phyloP scores from a whole-genome alignment of 805 yeast species.

The Candida ulmi region DNA sequence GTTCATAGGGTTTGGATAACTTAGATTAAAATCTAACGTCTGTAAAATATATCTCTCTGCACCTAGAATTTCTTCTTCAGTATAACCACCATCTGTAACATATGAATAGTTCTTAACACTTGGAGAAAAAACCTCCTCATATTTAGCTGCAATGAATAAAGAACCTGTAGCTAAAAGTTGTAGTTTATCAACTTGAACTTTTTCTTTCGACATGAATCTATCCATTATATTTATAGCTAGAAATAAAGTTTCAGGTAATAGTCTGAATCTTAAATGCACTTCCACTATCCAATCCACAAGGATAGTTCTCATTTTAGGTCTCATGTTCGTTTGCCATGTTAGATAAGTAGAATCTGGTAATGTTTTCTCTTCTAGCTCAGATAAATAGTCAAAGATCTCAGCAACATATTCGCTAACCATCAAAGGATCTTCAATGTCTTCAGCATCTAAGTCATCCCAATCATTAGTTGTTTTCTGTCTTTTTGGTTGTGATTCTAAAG shows the following conservation, averaged over 20 bases:
- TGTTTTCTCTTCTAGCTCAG: slow-evolving; percentile 60
- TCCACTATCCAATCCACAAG: slow-evolving; percentile 93
- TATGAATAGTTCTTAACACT: slow-evolving; percentile 80
- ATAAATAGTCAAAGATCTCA: slow-evolving; percentile 78
- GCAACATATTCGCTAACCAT: slow-evolving; percentile 88
- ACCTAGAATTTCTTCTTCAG: slow-evolving; percentile 72
- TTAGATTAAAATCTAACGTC: slow-evolving; percentile 65
- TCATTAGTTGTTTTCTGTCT: slow-evolving; percentile 11
- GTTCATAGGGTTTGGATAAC: slow-evolving; percentile 87
- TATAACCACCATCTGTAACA: slow-evolving; percentile 81
- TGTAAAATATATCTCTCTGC: slow-evolving; percentile 80
- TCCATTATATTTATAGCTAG: slow-evolving; percentile 85
- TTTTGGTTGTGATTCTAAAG: slow-evolving; percentile 6
- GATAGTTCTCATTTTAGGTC: slow-evolving; percentile 81
- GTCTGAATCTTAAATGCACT: slow-evolving; percentile 76
- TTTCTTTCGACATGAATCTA: slow-evolving; percentile 70
- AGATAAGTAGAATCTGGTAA: slow-evolving; percentile 69
- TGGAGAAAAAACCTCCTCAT: slow-evolving; percentile 88
- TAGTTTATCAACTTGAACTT: slow-evolving; percentile 69
- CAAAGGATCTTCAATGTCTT: slow-evolving; percentile 67
- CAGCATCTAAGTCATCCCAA: slow-evolving; percentile 56
- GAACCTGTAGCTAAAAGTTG: slow-evolving; percentile 86
- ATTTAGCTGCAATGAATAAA: slow-evolving; percentile 85
- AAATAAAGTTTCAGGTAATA: slow-evolving; percentile 80
- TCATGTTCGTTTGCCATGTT: slow-evolving; percentile 55